Base-by-base conservation (phyloP, 2,329 filamentous ascomycete genomes). In the Nemania sp. region DNA sequence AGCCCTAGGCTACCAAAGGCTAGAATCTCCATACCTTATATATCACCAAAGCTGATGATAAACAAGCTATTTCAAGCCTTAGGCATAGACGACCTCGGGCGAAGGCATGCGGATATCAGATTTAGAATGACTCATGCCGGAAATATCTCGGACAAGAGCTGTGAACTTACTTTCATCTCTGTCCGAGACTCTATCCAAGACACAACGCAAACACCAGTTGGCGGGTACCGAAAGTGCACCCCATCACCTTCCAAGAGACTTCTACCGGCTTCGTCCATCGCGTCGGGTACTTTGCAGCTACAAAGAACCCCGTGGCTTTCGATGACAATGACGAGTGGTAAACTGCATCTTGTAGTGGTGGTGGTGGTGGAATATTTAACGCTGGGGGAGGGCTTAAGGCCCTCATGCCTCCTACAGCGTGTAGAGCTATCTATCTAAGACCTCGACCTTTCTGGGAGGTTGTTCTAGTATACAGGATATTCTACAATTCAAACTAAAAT, bases 161-260 rank as follows among this genome's bases (percentile, higher is more conserved):
- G 18, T 15, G 35, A 35, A 18, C 55, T 65, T 7, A 45, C 47
- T 7, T 60, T 65, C 22, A 24, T 60, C 2, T 38, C 22, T 8
- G 49, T 65, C 45, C 35, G 38, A 38, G 55, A 60, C 2, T 38
- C 22, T 8, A 54, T 65, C 45, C 35, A 27, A 38, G 55, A 60
- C 22, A 22, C 51, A 15, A 55, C 56, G 51, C 13, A 26, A 53
- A 24, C 22, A 26, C 54, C 22, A 13, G 5, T 6, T 52, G 5
- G 11, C 24, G 15, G 45, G 45, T 32, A 26, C 22, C 62, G 15
- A 27, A 22, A 7, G 24, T 38, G 26, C 20, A 45, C 29, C 38
- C 62, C 55, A 49, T 65, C 62, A 6, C 27, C 60, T 20, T 49
- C 62, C 4, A 45, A 60, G 15, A 65, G 60, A 49, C 49, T 65